phyloP scores from a whole-genome alignment of 2,329 filamentous ascomycete species.

The Leptographium flavum region DNA sequence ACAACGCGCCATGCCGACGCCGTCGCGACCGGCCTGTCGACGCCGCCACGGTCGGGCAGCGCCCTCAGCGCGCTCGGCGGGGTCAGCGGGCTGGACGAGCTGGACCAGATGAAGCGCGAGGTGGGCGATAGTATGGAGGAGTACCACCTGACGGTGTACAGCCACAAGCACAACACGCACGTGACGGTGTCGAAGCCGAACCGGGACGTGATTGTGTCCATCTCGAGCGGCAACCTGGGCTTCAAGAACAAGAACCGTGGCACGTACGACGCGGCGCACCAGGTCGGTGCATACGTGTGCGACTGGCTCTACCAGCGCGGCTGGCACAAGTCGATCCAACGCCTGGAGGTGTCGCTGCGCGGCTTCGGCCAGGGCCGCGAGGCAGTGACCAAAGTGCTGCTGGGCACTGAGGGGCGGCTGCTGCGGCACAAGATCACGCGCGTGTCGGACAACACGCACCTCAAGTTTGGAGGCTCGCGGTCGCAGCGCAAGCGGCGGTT shows the following conservation, averaged over 20 bases:
- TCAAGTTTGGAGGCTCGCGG: constrained; percentile 93
- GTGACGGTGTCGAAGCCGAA: constrained; percentile 79
- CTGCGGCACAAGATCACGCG: constrained; percentile 62
- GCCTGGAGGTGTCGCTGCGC: constrained; percentile 66
- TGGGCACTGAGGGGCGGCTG: constrained; percentile 70
- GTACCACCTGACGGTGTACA: constrained; percentile 77
- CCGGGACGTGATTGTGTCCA: constrained; percentile 61
- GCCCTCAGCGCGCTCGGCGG: neutral
- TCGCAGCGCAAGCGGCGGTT: constrained; percentile 69
- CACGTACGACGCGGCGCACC: constrained; percentile 83
- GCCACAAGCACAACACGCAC: constrained; percentile 89
- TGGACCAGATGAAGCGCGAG: constrained; percentile 11
- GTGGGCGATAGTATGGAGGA: constrained; percentile 28
- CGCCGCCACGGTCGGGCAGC: neutral
- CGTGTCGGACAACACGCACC: constrained; percentile 71
- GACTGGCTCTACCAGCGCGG: constrained; percentile 73
- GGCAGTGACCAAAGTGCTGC: constrained; percentile 74
- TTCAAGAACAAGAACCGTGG: constrained; percentile 71
- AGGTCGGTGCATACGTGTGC: constrained; percentile 72
- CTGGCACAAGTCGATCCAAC: constrained; percentile 58
- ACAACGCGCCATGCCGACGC: neutral
- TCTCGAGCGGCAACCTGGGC: constrained; percentile 80
- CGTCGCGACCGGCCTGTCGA: neutral
- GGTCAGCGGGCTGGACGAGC: constrained; percentile 5
- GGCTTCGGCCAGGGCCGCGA: constrained; percentile 82